Evolutionary conservation across 495 filamentous ascomycete species (phyloP).

Genomic region (Staphylotrichum longicolle): DNA sequence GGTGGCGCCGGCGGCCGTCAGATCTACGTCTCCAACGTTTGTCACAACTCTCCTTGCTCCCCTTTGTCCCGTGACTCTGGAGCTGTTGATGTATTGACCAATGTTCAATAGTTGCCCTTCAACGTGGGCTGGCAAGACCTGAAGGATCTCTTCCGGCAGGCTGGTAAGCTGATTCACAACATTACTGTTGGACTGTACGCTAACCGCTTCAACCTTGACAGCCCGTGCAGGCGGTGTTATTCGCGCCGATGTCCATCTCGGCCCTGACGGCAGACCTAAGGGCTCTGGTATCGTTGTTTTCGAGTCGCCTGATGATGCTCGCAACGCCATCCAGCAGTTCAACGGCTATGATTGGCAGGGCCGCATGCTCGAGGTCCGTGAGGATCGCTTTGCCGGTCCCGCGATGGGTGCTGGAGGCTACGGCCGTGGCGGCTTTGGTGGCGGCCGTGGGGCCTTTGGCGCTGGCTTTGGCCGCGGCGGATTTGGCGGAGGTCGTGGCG

Average conservation of each 20-base stretch:
- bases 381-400: constrained; percentile 85
- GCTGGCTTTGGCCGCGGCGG: constrained; percentile 50
- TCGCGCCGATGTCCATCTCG: constrained; percentile 92
- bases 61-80: constrained; percentile 23
- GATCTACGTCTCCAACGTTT: constrained; percentile 97
- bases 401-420: constrained; percentile 57
- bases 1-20: constrained; percentile 66
- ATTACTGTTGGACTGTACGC: neutral
- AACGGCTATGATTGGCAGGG: constrained; percentile 99
- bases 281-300: constrained; percentile 97
- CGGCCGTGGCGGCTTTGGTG: constrained; percentile 55
- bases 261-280: constrained; percentile 88
- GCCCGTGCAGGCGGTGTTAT: constrained; percentile 76
- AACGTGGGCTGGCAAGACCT: constrained; percentile 98
- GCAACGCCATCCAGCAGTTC: constrained; percentile 93
- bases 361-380: constrained; percentile 86
- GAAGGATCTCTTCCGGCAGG: constrained; percentile 98
- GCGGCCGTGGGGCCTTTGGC: constrained; percentile 58
- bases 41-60: constrained; percentile 50
- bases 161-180: constrained; percentile 62
- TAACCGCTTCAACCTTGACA: constrained; percentile 24
- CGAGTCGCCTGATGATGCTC: constrained; percentile 89
- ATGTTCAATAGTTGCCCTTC: constrained; percentile 75
- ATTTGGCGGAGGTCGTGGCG: constrained; percentile 34
- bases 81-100: constrained; percentile 40